Evolutionary conservation across 495 filamentous ascomycete species (phyloP).

Genomic region (Penicillium cosmopolitanum): DNA sequence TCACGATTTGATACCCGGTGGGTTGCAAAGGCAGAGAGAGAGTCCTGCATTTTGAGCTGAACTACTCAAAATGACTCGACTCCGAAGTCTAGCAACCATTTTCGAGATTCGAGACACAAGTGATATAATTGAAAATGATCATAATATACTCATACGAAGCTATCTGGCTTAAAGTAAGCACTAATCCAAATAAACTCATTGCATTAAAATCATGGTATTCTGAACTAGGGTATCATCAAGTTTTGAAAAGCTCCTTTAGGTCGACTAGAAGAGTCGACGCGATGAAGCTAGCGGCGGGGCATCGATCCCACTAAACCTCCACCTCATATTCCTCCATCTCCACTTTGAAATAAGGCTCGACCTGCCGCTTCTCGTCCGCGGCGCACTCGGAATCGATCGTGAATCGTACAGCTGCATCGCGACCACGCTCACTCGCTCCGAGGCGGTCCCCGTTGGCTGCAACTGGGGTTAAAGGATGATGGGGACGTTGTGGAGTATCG

Average conservation of each 20-base stretch:
- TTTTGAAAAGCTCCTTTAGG: not conserved
- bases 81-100: not conserved
- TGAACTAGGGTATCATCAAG: conserved; percentile 3
- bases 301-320: conserved; percentile 18
- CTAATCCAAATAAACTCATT: not conserved
- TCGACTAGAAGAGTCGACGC: too few relatives aligned
- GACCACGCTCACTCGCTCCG: conserved; percentile 55
- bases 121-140: not conserved
- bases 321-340: conserved; percentile 72
- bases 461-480: conserved; percentile 40
- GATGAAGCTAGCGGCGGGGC: too few relatives aligned
- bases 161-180: too few relatives aligned
- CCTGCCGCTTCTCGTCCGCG: conserved; percentile 66
- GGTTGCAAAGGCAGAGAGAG: not conserved
- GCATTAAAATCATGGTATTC: not conserved
- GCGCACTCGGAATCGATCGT: conserved; percentile 84
- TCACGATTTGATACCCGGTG: conserved; percentile 6
- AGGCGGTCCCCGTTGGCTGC: conserved; percentile 51
- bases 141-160: not conserved
- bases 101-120: not conserved
- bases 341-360: conserved; percentile 69
- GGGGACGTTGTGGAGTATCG: conserved; percentile 11
- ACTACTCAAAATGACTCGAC: not conserved
- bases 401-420: conserved; percentile 83
- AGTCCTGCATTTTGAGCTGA: not conserved